Evolutionary conservation across 805 yeast species (phyloP).

Genomic region (Kluyveromyces siamensis): DNA sequence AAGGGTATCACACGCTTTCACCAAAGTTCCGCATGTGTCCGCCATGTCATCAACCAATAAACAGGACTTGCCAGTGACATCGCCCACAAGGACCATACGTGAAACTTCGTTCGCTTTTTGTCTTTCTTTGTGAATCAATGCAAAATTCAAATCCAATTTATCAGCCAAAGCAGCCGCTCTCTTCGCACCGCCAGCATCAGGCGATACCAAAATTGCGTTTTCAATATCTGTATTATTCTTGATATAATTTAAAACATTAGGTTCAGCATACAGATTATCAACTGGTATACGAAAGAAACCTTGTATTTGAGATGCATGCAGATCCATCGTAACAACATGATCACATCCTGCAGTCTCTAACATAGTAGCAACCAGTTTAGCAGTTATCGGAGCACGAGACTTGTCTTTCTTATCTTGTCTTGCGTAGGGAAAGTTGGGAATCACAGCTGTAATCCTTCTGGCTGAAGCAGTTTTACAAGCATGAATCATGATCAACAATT

Average conservation of each 20-base stretch:
- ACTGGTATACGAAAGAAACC: conserved; percentile 95
- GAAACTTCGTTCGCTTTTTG: conserved; percentile 92
- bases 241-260: conserved; percentile 76
- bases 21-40: conserved; percentile 94
- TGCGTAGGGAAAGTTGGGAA: conserved; percentile 95
- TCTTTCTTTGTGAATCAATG: conserved; percentile 93
- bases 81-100: conserved; percentile 93
- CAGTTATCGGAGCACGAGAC: conserved; percentile 92
- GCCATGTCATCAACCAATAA: conserved; percentile 95
- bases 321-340: conserved; percentile 93
- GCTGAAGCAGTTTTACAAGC: conserved; percentile 97
- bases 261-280: conserved; percentile 92
- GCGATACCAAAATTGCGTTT: conserved; percentile 77
- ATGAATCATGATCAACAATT: conserved; percentile 78
- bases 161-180: conserved; percentile 94
- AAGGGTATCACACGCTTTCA: conserved; percentile 86
- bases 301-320: conserved; percentile 96
- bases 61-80: conserved; percentile 75
- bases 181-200: conserved; percentile 99
- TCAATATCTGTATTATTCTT: conserved; percentile 48
- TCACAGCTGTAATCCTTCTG: conserved; percentile 84
- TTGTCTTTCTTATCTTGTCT: conserved; percentile 96
- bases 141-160: conserved; percentile 82
- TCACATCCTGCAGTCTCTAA: conserved; percentile 90
- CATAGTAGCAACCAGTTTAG: conserved; percentile 86